Evolutionary conservation across 73 alveolate genomes (phyloP), one percentile per base, ranked within the genome.

Genomic region (Symbiodinium pilosum): DNA sequence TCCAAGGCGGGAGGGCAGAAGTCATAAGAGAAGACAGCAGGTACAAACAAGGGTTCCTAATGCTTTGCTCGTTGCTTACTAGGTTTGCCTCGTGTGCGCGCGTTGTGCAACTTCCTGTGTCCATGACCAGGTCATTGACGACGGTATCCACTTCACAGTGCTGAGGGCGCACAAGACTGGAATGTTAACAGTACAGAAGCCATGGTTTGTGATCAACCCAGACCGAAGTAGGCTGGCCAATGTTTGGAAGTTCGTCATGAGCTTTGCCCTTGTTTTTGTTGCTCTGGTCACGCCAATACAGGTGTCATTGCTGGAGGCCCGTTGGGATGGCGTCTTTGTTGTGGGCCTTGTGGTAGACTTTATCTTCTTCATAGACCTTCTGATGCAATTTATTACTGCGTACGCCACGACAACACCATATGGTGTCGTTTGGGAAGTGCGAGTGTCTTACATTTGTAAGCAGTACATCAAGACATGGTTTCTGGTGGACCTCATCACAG

Each of bases 401-500:
- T 64, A 30, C 81, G 24, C 81, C 81, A 64, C 42, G 26, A 0
- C 42, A 54, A 89, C 95, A 4, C 75, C 95, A 7, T 30, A 89
- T 42, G 95, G 95, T 39, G 75, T 89, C 38, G 73, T 64, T 6
- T 89, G 95, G 95, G 95, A 89, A 89, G 95, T 89, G 87, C 73
- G 75, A 20, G n/a, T 89, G 51, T 59, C 75, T 21, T 21, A 30
- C 40, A 89, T 89, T 21, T 75, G 87, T 28, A 14, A 39, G 86
- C 95, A 89, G 41, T 89, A 89, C 87, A 18, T 89, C 87, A 7
- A 20, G 28, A 56, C 47, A 24, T 83, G 95, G 93, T 28, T 43
- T 43, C 11, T 64, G 81, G 73, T 89, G 73, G 95, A 89, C 71
- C 28, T 89, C 86, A 40, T 89, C 73, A 89, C 95, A 9, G 95